Conservation (phyloP, 371 early-diverging fungal species). For the Racocetra persica region DNA sequence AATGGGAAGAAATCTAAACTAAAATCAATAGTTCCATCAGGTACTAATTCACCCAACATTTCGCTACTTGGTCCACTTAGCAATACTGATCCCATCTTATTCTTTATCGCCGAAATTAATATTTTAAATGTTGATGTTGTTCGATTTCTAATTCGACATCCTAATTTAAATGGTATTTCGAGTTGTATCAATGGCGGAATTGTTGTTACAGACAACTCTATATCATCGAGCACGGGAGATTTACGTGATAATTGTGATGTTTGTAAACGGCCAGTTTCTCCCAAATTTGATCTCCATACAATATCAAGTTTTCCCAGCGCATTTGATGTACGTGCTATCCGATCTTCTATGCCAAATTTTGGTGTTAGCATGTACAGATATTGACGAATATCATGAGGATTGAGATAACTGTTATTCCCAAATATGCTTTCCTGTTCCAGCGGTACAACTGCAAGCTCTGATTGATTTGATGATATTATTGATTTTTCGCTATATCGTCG, state of each 20-base stretch:
- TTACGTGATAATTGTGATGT: conserved; percentile 93
- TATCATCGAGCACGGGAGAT: conserved; percentile 75
- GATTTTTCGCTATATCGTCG: neutral
- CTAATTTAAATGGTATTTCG: conserved; percentile 73
- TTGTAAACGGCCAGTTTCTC: conserved; percentile 89
- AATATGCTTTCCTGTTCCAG: conserved; percentile 58
- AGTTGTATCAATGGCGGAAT: conserved; percentile 58
- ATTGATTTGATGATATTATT: neutral
- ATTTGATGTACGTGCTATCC: conserved; percentile 74
- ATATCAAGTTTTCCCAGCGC: conserved; percentile 94
- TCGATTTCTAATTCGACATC: conserved; percentile 46
- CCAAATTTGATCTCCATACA: conserved; percentile 88
- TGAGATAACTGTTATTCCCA: conserved; percentile 63
- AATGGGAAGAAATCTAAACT: conserved; percentile 83
- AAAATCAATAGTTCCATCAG: conserved; percentile 69
- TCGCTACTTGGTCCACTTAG: conserved; percentile 76
- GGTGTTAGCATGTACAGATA: conserved; percentile 88
- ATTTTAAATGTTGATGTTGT: conserved; percentile 56
- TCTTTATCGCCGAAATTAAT: conserved; percentile 72
- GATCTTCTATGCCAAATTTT: conserved; percentile 59
- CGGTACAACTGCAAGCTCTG: neutral
- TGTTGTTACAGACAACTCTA: conserved; percentile 73
- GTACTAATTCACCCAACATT: conserved; percentile 70
- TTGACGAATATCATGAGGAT: conserved; percentile 86
- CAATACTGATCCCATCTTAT: conserved; percentile 82